Conservation (phyloP, 352 stramenopile species). For the Pythium volutum region DNA sequence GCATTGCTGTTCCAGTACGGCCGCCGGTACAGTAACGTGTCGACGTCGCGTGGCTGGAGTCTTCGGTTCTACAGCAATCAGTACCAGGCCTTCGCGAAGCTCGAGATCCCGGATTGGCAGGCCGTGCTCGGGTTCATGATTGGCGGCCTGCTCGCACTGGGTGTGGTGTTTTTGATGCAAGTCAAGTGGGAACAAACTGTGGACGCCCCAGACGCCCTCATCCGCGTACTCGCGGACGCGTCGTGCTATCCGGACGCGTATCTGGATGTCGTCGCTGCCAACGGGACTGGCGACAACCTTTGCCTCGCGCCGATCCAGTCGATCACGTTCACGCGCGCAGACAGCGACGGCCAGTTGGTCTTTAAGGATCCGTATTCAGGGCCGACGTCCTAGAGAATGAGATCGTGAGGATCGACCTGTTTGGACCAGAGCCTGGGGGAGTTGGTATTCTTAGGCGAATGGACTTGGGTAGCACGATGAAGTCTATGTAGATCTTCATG, state of each 20-base stretch:
- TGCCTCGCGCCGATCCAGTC: background rate
- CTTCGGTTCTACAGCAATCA: background rate
- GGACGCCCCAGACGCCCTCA: background rate
- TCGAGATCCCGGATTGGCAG: background rate
- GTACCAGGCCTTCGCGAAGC: background rate
- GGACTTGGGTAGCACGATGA: too few species aligned
- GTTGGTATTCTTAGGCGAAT: background rate
- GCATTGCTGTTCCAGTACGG: constrained; percentile 11
- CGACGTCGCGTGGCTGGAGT: background rate
- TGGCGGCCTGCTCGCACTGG: background rate
- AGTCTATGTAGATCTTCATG: too few species aligned
- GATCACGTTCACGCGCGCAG: background rate
- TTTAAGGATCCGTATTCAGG: too few species aligned
- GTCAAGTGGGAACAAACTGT: background rate
- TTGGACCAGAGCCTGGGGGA: background rate
- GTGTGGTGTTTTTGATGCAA: too few species aligned
- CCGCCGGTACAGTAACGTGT: background rate
- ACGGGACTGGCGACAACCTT: background rate
- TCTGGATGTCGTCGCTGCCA: background rate
- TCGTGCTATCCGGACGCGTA: background rate
- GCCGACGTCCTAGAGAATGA: background rate
- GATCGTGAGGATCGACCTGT: background rate
- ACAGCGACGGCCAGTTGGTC: too few species aligned
- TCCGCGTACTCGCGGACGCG: background rate
- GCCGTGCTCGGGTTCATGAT: background rate